Conservation (phyloP, 2,329 filamentous ascomycete genomes). For the Colletotrichum ledebouriae region DNA sequence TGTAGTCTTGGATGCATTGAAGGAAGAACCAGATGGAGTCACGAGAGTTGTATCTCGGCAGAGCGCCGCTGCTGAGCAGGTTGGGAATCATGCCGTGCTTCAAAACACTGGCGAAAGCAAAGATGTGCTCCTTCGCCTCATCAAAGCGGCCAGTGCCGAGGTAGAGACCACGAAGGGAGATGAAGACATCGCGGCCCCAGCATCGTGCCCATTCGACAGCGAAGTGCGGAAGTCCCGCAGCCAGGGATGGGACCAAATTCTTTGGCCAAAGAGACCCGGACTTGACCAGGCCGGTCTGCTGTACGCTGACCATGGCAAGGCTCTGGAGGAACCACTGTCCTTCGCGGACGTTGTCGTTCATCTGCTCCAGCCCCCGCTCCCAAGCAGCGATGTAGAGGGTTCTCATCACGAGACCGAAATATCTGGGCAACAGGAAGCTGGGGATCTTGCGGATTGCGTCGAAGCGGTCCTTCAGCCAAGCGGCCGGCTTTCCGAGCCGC, state of each 20-base stretch:
- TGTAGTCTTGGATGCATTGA: conserved; percentile 95
- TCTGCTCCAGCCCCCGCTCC: conserved; percentile 81
- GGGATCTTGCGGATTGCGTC: conserved; percentile 88
- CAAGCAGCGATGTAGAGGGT: conserved; percentile 89
- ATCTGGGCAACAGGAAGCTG: conserved; percentile 89
- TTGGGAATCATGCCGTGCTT: conserved; percentile 99
- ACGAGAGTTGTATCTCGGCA: conserved; percentile 93
- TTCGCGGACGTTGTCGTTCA: conserved; percentile 81
- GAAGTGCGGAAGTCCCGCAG: conserved; percentile 95
- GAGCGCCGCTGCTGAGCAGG: conserved; percentile 85
- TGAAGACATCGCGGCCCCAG: conserved; percentile 98
- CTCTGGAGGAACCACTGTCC: conserved; percentile 92
- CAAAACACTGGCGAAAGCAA: conserved; percentile 93
- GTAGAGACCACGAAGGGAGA: conserved; percentile 91
- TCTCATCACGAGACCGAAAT: conserved; percentile 90
- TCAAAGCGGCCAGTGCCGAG: conserved; percentile 89
- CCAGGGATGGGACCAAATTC: conserved; percentile 86
- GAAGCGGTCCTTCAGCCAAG: conserved; percentile 88
- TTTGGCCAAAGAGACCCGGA: conserved; percentile 92
- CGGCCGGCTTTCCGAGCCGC: conserved; percentile 73
- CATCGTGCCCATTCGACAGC: conserved; percentile 93
- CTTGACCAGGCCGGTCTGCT: conserved; percentile 89
- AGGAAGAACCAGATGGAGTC: conserved; percentile 99
- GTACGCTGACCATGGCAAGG: conserved; percentile 90
- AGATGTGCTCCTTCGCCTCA: conserved; percentile 93